Percentiles rank a stretch among this genome's conserved stretches.
Conservation (phyloP, 208 protist species). For the Acanthamoeba triangularis region DNA sequence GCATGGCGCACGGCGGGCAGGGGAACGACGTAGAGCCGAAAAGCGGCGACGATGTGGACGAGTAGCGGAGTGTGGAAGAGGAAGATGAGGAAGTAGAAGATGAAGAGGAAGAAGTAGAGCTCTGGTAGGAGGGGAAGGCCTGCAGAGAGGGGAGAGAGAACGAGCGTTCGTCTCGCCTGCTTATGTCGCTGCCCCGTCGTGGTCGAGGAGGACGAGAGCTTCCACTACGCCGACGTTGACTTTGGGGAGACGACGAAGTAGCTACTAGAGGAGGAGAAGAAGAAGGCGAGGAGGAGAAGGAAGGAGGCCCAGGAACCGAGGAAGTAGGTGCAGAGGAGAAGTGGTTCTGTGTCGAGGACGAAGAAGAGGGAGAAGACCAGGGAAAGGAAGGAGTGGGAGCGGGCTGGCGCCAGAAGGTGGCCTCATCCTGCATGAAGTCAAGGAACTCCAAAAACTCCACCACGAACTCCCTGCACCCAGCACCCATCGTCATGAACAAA, state of each 20-base stretch:
- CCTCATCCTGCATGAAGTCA: constrained; percentile 24
- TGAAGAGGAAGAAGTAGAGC: background rate
- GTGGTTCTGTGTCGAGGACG: background rate
- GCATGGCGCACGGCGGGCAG: background rate
- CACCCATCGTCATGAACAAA: background rate
- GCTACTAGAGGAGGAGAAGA: background rate
- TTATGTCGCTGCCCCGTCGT: background rate
- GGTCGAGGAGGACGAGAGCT: background rate
- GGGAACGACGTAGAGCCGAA: background rate
- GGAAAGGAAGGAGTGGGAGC: background rate
- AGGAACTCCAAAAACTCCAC: constrained; percentile 46
- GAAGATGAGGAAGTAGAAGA: background rate
- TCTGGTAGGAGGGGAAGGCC: background rate
- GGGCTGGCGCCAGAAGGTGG: constrained; percentile 6
- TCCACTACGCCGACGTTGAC: background rate
- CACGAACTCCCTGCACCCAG: constrained; percentile 13
- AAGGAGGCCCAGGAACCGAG: background rate
- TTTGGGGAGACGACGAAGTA: background rate
- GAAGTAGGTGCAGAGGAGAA: background rate
- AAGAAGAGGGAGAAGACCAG: background rate
- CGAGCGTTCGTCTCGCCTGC: background rate
- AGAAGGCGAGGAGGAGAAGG: background rate
- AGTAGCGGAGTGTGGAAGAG: background rate
- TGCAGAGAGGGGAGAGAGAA: background rate
- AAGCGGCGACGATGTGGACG: background rate